These are phyloP conservation scores for Fusarium metavorans DNA, from an alignment of 2,329 filamentous ascomycete genomes.

Conservation along the genomic window DNA sequence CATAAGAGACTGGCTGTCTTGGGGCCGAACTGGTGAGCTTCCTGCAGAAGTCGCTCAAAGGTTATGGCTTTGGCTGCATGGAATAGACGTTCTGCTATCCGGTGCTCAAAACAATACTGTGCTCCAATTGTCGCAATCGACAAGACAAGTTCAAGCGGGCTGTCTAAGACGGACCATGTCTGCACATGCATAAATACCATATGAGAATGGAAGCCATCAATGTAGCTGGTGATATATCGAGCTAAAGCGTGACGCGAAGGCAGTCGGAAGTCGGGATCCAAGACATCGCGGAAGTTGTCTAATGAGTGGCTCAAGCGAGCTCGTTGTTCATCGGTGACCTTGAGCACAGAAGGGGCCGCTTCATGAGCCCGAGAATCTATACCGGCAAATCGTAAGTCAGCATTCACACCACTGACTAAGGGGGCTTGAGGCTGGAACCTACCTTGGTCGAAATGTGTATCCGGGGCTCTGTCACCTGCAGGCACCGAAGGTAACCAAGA, in stretches of 20 bases:
- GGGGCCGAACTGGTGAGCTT: constrained; percentile 35
- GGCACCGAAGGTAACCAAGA: constrained; percentile 54
- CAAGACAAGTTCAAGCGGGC: constrained; percentile 49
- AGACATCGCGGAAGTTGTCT: constrained; percentile 34
- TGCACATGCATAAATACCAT: constrained; percentile 54
- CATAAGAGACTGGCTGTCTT: constrained; percentile 20
- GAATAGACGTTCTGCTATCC: constrained; percentile 50
- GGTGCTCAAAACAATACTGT: constrained; percentile 54
- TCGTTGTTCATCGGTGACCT: constrained; percentile 52
- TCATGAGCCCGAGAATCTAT: constrained; percentile 12
- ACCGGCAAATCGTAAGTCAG: constrained; percentile 19
- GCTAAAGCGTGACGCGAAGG: constrained; percentile 53
- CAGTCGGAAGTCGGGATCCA: constrained; percentile 47
- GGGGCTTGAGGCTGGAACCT: not conserved
- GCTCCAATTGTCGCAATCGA: constrained; percentile 51
- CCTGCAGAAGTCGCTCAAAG: constrained; percentile 45
- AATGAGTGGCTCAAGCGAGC: constrained; percentile 31
- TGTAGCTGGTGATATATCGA: constrained; percentile 51
- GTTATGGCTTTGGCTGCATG: constrained; percentile 48
- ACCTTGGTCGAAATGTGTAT: not conserved
- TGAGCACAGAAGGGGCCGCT: constrained; percentile 33
- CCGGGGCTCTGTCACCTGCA: constrained; percentile 43
- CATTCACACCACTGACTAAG: constrained; percentile 5
- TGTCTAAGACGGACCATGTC: constrained; percentile 49
- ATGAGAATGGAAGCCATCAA: constrained; percentile 54